Conservation (phyloP, 371 early-diverging fungal genomes). For the Gilbertella persicaria region DNA sequence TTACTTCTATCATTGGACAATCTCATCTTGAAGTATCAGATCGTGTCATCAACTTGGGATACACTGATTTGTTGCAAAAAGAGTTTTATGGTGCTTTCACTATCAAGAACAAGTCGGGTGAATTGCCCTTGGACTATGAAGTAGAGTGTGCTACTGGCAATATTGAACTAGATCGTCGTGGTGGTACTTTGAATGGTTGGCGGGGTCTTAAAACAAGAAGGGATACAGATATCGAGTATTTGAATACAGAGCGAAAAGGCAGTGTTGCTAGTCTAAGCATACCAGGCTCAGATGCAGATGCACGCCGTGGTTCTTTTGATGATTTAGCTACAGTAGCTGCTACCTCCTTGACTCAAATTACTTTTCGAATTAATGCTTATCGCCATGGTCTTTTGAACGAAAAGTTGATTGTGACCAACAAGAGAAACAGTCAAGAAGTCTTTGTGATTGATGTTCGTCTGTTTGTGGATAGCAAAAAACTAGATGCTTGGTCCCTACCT, state of each 20-base stretch:
- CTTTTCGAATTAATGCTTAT: conserved; percentile 59
- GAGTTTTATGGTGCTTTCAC: conserved; percentile 65
- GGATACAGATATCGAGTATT: conserved; percentile 11
- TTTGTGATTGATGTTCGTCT: conserved; percentile 67
- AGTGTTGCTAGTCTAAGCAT: conserved; percentile 2
- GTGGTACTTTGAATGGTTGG: conserved; percentile 65
- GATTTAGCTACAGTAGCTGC: conserved; percentile 17
- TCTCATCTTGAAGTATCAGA: conserved; percentile 74
- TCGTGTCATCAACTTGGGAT: conserved; percentile 57
- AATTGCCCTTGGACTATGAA: conserved; percentile 65
- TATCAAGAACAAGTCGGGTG: conserved; percentile 63
- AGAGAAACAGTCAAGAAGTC: conserved; percentile 69
- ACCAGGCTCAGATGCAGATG: neutral
- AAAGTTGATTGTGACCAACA: conserved; percentile 65
- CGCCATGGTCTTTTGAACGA: conserved; percentile 67
- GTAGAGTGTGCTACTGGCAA: conserved; percentile 62
- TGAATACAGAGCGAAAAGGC: conserved; percentile 10
- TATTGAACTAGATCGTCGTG: conserved; percentile 58
- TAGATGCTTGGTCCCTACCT: conserved; percentile 35
- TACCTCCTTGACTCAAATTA: conserved; percentile 53
- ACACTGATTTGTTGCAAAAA: conserved; percentile 52
- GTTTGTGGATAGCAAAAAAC: conserved; percentile 61
- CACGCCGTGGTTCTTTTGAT: conserved; percentile 20
- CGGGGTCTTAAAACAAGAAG: conserved; percentile 30
- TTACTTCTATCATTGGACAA: conserved; percentile 80